Evolutionary conservation across 192 early-diverging fungal genomes (phyloP).

Genomic region (Linnemannia exigua): DNA sequence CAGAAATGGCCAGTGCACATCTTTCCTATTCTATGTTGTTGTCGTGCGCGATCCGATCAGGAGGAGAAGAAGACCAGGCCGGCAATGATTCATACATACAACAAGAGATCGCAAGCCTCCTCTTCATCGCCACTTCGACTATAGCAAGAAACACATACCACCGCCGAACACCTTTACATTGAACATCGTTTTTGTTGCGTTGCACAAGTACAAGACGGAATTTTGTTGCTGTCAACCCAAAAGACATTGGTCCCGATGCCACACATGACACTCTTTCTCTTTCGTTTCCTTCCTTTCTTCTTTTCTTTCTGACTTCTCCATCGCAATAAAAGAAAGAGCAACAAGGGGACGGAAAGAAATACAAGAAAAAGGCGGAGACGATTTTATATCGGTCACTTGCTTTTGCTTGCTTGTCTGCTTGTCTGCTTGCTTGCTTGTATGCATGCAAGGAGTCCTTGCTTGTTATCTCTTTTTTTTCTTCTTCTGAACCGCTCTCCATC

Average conservation of each 20-base stretch:
- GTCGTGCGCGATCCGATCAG: background rate
- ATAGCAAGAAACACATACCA: no score
- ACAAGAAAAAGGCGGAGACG: background rate
- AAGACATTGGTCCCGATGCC: no score
- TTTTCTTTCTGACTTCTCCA: background rate
- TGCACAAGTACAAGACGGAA: background rate
- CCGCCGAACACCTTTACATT: no score
- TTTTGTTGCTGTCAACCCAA: background rate
- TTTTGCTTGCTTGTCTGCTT: no score
- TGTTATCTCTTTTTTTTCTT: background rate
- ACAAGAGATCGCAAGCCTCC: no score
- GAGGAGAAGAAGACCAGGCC: background rate
- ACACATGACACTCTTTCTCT: background rate
- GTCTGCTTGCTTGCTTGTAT: background rate
- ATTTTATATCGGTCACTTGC: no score
- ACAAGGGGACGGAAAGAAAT: background rate
- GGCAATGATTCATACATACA: no score
- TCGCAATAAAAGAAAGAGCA: background rate
- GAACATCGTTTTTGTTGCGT: background rate
- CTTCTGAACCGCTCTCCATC: background rate
- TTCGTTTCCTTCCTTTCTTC: background rate
- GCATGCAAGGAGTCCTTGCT: background rate
- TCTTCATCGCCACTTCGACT: no score
- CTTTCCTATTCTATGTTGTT: background rate
- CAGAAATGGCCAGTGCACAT: background rate